Conservation (phyloP, 2,329 filamentous ascomycete species). For the Cylindrodendrum hubeiense region DNA sequence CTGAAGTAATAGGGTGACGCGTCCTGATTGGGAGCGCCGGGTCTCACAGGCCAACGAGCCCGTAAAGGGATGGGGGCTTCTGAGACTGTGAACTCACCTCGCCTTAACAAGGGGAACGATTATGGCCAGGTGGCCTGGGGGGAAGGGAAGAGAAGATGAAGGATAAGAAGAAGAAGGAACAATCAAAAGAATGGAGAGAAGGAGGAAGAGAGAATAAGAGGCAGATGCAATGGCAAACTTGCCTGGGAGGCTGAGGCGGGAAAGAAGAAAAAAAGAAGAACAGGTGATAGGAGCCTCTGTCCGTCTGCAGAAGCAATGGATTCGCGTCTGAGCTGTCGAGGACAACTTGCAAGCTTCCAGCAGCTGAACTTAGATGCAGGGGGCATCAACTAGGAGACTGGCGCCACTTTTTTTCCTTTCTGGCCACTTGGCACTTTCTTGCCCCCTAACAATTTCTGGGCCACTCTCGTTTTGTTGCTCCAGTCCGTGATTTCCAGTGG, state of each 20-base stretch:
- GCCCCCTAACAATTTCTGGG: slow-evolving; percentile 31
- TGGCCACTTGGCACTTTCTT: slow-evolving; percentile 38
- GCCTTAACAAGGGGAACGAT: slow-evolving; percentile 39
- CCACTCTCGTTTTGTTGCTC: slow-evolving; percentile 8
- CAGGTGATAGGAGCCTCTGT: slow-evolving; percentile 32
- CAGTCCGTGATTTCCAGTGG: slow-evolving; percentile 8
- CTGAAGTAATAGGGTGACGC: slow-evolving; percentile 6
- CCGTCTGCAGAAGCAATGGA: slow-evolving; percentile 38
- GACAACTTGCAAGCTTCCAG: slow-evolving; percentile 43
- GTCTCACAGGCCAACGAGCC: slow-evolving; percentile 14
- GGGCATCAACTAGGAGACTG: slow-evolving; percentile 26
- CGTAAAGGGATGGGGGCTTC: not conserved
- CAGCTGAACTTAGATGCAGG: slow-evolving; percentile 36
- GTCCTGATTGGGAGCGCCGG: slow-evolving; percentile 8
- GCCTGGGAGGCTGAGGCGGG: slow-evolving; percentile 26
- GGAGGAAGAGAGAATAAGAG: slow-evolving; percentile 23
- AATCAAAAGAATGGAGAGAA: slow-evolving; percentile 42
- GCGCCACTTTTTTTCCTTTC: slow-evolving; percentile 33
- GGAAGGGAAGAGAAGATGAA: slow-evolving; percentile 21
- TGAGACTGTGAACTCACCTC: slow-evolving; percentile 38
- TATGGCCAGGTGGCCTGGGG: slow-evolving; percentile 26
- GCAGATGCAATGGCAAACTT: slow-evolving; percentile 35
- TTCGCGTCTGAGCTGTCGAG: slow-evolving; percentile 38
- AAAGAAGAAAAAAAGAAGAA: slow-evolving; percentile 26
- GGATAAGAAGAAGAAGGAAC: slow-evolving; percentile 9